These are phyloP conservation scores for Melampsora occidentalis DNA, from an alignment of 1,284 basidiomycete genomes.

Conservation along the genomic window DNA sequence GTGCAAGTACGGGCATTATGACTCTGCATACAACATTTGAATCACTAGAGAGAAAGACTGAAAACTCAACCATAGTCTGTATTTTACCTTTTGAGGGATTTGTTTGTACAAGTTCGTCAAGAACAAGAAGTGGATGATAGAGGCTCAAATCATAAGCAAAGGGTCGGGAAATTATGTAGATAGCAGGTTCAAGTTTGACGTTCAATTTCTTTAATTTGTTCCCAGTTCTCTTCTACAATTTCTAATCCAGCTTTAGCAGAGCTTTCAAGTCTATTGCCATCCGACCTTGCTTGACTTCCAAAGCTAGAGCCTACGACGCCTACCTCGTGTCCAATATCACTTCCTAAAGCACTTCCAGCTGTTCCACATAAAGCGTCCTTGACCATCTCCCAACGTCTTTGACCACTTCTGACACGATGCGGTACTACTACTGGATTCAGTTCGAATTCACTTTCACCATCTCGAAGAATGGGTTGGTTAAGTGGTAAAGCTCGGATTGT, in stretches of 20 bases:
- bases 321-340: neutral
- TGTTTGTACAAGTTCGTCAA: too few species aligned
- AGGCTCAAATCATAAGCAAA: too few species aligned
- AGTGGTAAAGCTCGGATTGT: slow-evolving; percentile 22
- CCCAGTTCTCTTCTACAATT: slow-evolving; percentile 33
- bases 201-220: slow-evolving; percentile 17
- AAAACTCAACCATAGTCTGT: too few species aligned
- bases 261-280: neutral
- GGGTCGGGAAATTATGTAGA: too few species aligned
- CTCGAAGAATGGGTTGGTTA: slow-evolving; percentile 20
- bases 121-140: too few species aligned
- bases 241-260: slow-evolving; percentile 34
- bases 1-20: too few species aligned
- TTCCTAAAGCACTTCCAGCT: neutral
- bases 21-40: too few species aligned
- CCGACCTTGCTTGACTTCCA: neutral
- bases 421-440: slow-evolving; percentile 19
- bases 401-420: slow-evolving; percentile 12
- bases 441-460: slow-evolving; percentile 35
- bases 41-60: too few species aligned
- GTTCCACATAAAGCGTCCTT: slow-evolving; percentile 40
- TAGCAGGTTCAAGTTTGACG: neutral
- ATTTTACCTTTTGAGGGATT: too few species aligned
- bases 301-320: slow-evolving; percentile 10
- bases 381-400: slow-evolving; percentile 22